Base-by-base conservation (phyloP, 2,329 filamentous ascomycete species). In the Knufia petricola region DNA sequence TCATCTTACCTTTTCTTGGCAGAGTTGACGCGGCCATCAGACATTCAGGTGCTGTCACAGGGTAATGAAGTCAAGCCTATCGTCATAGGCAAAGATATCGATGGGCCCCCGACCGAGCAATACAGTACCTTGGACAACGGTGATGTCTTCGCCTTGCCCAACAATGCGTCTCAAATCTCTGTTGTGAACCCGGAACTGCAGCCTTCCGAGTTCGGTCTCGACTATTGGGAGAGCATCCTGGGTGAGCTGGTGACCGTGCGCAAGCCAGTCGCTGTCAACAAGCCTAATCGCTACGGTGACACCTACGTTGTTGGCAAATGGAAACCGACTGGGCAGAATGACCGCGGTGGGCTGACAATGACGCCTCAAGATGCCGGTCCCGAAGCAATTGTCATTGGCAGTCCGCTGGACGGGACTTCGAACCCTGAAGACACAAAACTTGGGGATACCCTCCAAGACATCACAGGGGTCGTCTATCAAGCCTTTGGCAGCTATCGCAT, bases 211-310 rank as follows among this genome's bases (percentile, higher is more conserved):
- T 86, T 81, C 58, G 83, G 82, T 2, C 68, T 86, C 24, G 83
- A 86, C 62, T 87, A 85, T 60, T 86, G 82, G 83, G 79, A 86
- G 71, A 81, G 76, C 53, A 64, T 86, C 50, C 71, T 69, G 47
- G 83, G 82, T 23, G 80, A 85, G 63, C 69, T 85, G 6, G 81
- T 87, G 12, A 84, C 77, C 0, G 66, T 86, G 40, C 71, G 70
- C 55, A 71, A 66, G 39, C 75, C 79, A 1, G 72, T 67, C 10
- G 78, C 77, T 37, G 64, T 85, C 39, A 70, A 73, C 44, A 76
- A 76, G 48, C 78, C 82, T 1, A 85, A 81, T 60, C 67, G 63
- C 47, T 85, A 73, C 58, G 81, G 81, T 20, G 82, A 87, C 57
- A 79, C 79, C 3, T 86, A 82, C 81, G 75, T 85, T 3, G 67